Percentiles rank a stretch among this genome's conserved stretches.
phyloP scores from a whole-genome alignment of 2,329 filamentous ascomycete species.

The Fusarium tuaranense region DNA sequence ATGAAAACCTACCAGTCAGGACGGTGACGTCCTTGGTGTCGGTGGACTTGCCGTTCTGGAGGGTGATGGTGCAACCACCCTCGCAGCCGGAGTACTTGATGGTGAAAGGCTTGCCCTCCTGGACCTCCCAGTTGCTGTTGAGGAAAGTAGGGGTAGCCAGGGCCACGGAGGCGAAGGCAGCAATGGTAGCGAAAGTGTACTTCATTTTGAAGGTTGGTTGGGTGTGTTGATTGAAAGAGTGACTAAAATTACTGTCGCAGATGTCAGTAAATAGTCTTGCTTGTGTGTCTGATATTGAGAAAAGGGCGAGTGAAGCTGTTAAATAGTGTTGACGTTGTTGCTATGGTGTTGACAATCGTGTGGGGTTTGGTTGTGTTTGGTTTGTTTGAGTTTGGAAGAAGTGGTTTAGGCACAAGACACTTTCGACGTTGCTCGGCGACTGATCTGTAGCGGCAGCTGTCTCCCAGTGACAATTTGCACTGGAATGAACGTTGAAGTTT shows the following conservation, averaged over 20 bases:
- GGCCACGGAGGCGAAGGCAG: constrained; percentile 45
- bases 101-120: constrained; percentile 48
- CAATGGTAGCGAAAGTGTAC: constrained; percentile 48
- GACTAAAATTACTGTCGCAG: constrained; percentile 42
- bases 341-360: constrained; percentile 1
- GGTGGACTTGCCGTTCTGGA: constrained; percentile 47
- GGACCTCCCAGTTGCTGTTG: constrained; percentile 47
- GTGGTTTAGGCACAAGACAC: constrained; percentile 4
- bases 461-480: background rate
- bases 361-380: background rate
- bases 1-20: constrained; percentile 46
- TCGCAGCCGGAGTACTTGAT: constrained; percentile 49
- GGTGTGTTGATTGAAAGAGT: constrained; percentile 39
- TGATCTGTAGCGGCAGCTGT: background rate
- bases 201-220: constrained; percentile 50
- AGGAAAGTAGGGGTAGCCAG: constrained; percentile 48
- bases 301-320: constrained; percentile 4
- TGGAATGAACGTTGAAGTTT: background rate
- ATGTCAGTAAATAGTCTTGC: constrained; percentile 23
- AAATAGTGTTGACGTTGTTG: constrained; percentile 3
- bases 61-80: constrained; percentile 49
- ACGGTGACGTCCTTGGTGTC: constrained; percentile 47
- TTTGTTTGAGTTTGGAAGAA: background rate
- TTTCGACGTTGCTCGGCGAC: background rate
- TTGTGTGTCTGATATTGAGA: constrained; percentile 9